Percentiles rank a stretch among this genome's conserved stretches.
These are phyloP conservation scores for Globisporangium paroecandrum DNA, from an alignment of 352 stramenopile species.

Conservation along the genomic window DNA sequence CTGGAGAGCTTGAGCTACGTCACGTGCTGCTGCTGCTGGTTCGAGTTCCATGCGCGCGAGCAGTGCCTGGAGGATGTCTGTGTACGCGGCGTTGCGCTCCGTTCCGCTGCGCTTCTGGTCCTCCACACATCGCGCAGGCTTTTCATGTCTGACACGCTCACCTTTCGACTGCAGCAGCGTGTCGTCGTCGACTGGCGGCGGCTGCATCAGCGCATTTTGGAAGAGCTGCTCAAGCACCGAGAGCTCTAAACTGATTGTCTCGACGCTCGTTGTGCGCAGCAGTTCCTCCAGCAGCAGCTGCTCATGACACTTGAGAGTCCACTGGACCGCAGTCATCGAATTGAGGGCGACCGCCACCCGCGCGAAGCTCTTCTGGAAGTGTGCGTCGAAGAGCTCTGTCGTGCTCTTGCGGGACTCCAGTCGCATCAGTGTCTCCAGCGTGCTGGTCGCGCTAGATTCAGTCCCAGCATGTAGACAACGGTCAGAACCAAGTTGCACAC, in stretches of 20 bases:
- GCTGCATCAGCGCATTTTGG: neutral
- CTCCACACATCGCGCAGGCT: neutral
- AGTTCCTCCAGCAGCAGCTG: slow-evolving; percentile 31
- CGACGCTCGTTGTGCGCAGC: slow-evolving; percentile 17
- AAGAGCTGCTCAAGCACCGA: slow-evolving; percentile 7
- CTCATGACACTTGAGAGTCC: slow-evolving; percentile 23
- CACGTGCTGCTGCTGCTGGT: neutral
- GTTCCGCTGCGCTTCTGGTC: neutral
- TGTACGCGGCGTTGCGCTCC: slow-evolving; percentile 1
- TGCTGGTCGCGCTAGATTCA: slow-evolving; percentile 21
- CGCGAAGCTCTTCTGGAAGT: slow-evolving; percentile 26
- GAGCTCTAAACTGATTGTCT: neutral
- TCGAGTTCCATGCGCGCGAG: slow-evolving; percentile 6
- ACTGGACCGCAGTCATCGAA: slow-evolving; percentile 32
- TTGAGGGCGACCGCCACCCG: slow-evolving; percentile 20
- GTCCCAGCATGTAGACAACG: neutral
- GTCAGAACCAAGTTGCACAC: neutral
- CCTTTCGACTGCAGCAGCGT: neutral
- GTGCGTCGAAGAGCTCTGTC: slow-evolving; percentile 29
- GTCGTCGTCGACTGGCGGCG: neutral
- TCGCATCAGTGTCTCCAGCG: slow-evolving; percentile 25
- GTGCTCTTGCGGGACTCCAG: slow-evolving; percentile 23
- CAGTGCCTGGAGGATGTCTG: slow-evolving; percentile 1
- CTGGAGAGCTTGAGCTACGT: slow-evolving; percentile 1
- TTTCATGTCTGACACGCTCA: neutral